Evolutionary conservation across 176 grass and related monocot genomes (phyloP), one percentile per base, ranked within the genome.

Genomic region (Cenchrus purpureus): DNA sequence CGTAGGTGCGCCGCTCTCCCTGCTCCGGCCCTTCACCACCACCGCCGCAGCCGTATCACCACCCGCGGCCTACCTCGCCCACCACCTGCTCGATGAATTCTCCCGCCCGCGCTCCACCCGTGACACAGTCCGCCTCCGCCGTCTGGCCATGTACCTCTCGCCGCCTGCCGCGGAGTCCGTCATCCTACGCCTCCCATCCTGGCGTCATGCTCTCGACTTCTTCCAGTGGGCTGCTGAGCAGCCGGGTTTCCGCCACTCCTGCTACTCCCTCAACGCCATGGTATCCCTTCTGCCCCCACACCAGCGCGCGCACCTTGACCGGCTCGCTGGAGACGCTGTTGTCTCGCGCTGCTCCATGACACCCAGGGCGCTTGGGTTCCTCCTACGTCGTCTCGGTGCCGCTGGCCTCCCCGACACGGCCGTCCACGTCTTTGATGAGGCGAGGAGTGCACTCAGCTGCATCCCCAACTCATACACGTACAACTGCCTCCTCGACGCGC

Each of bases 241-340:
- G 87, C 87, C 75, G 43, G 86, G 83, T 12, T 98, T 92, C 90
- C 88, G 82, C 83, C 97, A 95, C 82, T 92, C 79, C 65, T 95
- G 91, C 77, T 98, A 98, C 78, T 92, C 90, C n/a, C 87, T 92
- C 84, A 95, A 95, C 61, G 85, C 97, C 78, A 95, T 98, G 87
- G 90, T 88, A 16, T 88, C 85, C 0, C 76, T 91, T 75, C 91
- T 98, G 73, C 79, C 81, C 11, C 87, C 63, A 31, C 88, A 81
- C 77, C 88, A 81, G 53, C 64, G 20, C 25, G 82, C 59, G 20
- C 78, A 89, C 52, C 87, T 98, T 9, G 86, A 93, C 46, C 54
- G 62, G 13, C 88, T 98, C 73, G 79, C 84, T 19, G 40, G 65
- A 6, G 84, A 92, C n/a, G 57, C 82, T 15, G 77, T 95, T 28